Base-by-base conservation (phyloP, 371 early-diverging fungal species). In the Mucor racemosus region DNA sequence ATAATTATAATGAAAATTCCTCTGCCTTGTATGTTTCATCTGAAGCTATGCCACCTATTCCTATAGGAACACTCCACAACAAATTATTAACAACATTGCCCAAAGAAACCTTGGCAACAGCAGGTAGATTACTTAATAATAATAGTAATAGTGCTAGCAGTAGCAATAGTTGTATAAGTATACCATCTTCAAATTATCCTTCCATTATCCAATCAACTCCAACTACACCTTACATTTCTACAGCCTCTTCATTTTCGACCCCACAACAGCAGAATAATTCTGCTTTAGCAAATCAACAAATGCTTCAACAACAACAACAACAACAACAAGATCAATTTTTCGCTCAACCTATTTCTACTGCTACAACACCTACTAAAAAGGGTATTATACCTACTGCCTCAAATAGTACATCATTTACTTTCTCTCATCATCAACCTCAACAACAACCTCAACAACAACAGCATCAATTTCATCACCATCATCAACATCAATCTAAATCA, bases 31-130 rank as follows among this genome's bases (percentile, higher is more conserved):
- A 74, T 39, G 67, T 74, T 15, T 68, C 68, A 17, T 62, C 75
- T 26, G 72, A 72, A 46, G 55, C 64, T 10, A 72, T 66, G 66
- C 75, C 72, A 17, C 69, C 75, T 56, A 60, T 74, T 40, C 76
- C 76, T 11, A 67, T 66, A 62, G 69, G 72, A 7, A 72, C 74
- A 1, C 60, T 76, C 13, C 69, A 73, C 31, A 79, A 71, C 54
- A 76, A 75, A 21, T 15, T 79, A 38, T 58, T 79, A 40, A 60
- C 76, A 4, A 71, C 75, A 11, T 57, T 79, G 15, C 79, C 79
- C 10, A 65, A 60, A 60, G 71, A 79, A 42, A 79, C 76, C 10
- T 57, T 79, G 36, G 76, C 67, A 44, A 71, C 73, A 7, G 76
- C 76, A 10, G 76, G 73, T 61, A 66, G 67, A 17, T 40, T 79